Base-by-base conservation (phyloP, 495 filamentous ascomycete genomes). In the Lophium mytilinum region DNA sequence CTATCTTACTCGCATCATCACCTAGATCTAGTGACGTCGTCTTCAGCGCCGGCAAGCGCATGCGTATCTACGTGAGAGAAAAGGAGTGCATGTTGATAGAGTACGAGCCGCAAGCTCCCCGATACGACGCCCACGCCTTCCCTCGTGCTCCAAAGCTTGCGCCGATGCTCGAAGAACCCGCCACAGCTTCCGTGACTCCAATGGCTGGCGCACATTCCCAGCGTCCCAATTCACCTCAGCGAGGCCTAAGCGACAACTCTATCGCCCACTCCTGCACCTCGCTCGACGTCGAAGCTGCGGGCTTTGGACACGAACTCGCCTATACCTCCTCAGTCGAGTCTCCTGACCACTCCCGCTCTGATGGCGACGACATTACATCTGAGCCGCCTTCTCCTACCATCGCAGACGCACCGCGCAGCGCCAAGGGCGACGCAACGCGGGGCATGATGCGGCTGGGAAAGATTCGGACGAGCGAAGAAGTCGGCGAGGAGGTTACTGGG, bases 11-110 rank as follows among this genome's bases (percentile, higher is more conserved):
- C 11, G 58, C 61, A 17, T 50, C 62, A 21, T 60, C 70, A 6
- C 58, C 67, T 1, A 55, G 71, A 19, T 69, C 69, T 0, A 67
- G 61, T 55, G 64, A 71, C 57, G 58, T 72, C 7, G 56, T 73
- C 1, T 68, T 70, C 56, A 65, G 53, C 51, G 17, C 63, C 15
- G 71, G 67, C 46, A 54, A 56, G 37, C 69, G 71, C 56, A 56
- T 72, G 53, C 63, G 63, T 12, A 69, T 73, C 57, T 63, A 70
- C 57, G 60, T 60, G 47, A 63, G 65, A 12, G 65, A 67, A 47
- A 55, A 68, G 46, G 24, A 30, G 24, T 30, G 24, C 6, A 21
- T 63, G 41, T 58, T 72, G 15, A 51, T 61, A 9, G 46, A 52
- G 3, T 61, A 50, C 51, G 45, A 43, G 3, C 35, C 39, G 9